Evolutionary conservation across 1,284 basidiomycete genomes (phyloP).

Genomic region (Naganishia albida): DNA sequence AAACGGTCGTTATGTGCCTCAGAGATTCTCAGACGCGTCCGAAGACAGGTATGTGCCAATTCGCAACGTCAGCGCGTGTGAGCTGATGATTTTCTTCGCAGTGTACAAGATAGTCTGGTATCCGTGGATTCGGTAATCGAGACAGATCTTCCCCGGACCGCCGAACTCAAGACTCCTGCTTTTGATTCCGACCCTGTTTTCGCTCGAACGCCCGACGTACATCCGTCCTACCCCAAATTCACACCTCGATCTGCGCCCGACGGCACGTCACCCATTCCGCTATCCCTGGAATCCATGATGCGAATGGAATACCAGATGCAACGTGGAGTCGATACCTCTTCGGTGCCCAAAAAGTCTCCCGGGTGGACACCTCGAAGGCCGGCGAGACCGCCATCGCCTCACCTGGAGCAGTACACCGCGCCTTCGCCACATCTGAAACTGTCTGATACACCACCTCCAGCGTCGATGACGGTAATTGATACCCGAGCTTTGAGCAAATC

Average conservation of each 20-base stretch:
- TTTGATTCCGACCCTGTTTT: not conserved
- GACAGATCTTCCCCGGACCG: slow-evolving; percentile 33
- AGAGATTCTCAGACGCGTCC: slow-evolving; percentile 15
- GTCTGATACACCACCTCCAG: slow-evolving; percentile 8
- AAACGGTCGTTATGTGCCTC: not conserved
- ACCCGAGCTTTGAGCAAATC: slow-evolving; percentile 13
- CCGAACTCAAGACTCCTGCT: slow-evolving; percentile 36
- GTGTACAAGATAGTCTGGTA: not conserved
- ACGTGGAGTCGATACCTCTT: slow-evolving; percentile 4
- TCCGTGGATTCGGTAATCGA: not conserved
- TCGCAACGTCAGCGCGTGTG: no score
- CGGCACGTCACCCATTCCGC: slow-evolving; percentile 33
- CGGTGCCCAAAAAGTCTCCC: slow-evolving; percentile 25
- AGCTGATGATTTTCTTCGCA: not conserved
- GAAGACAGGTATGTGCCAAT: slow-evolving; percentile 10
- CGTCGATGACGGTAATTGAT: slow-evolving; percentile 17
- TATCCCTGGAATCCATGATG: slow-evolving; percentile 43
- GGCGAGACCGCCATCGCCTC: slow-evolving; percentile 44
- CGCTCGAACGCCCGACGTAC: not conserved
- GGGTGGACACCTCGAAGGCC: slow-evolving; percentile 44
- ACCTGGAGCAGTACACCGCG: slow-evolving; percentile 38
- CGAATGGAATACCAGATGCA: slow-evolving; percentile 40
- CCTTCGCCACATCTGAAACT: slow-evolving; percentile 35
- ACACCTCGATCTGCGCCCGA: slow-evolving; percentile 31
- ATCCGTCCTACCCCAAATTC: slow-evolving; percentile 20